phyloP scores from a whole-genome alignment of 2,329 filamentous ascomycete genomes.

The Colletotrichum tropicicola region DNA sequence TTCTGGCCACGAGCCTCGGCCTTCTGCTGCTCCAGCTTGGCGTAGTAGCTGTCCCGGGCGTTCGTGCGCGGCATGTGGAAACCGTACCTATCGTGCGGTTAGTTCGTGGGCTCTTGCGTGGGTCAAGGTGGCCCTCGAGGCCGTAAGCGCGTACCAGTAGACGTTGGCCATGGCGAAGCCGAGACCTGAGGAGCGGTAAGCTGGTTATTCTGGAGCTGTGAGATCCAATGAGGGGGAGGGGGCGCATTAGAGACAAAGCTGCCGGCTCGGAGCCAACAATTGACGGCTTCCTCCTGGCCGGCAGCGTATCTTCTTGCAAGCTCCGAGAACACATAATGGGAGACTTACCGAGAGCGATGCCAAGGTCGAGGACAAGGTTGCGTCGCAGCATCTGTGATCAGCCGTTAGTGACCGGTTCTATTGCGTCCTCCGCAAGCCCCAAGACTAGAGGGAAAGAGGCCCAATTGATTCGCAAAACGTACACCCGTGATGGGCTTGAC shows the following conservation, averaged over 20 bases:
- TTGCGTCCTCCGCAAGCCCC: background rate
- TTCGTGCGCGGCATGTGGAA: constrained; percentile 69
- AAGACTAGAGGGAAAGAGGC: constrained; percentile 20
- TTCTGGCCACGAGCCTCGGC: constrained; percentile 46
- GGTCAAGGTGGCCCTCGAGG: background rate
- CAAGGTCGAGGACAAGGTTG: constrained; percentile 65
- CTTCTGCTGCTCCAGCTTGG: constrained; percentile 66
- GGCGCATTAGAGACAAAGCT: background rate
- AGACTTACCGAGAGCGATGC: constrained; percentile 63
- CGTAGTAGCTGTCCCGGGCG: constrained; percentile 67
- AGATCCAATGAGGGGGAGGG: background rate
- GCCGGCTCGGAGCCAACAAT: too few species aligned
- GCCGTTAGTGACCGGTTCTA: constrained; percentile 42
- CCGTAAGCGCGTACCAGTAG: constrained; percentile 61
- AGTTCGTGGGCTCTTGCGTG: background rate
- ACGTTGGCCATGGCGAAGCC: constrained; percentile 63
- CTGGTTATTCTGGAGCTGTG: background rate
- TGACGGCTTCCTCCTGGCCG: too few species aligned
- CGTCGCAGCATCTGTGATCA: constrained; percentile 65
- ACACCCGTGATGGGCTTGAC: constrained; percentile 68
- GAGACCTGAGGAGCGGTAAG: constrained; percentile 55
- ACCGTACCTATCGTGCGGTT: constrained; percentile 60
- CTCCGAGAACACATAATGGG: background rate
- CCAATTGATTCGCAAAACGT: constrained; percentile 52
- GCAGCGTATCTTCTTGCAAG: background rate